These are phyloP conservation scores for Trichoderma parareesei DNA, from an alignment of 495 filamentous ascomycete genomes.

Conservation along the genomic window DNA sequence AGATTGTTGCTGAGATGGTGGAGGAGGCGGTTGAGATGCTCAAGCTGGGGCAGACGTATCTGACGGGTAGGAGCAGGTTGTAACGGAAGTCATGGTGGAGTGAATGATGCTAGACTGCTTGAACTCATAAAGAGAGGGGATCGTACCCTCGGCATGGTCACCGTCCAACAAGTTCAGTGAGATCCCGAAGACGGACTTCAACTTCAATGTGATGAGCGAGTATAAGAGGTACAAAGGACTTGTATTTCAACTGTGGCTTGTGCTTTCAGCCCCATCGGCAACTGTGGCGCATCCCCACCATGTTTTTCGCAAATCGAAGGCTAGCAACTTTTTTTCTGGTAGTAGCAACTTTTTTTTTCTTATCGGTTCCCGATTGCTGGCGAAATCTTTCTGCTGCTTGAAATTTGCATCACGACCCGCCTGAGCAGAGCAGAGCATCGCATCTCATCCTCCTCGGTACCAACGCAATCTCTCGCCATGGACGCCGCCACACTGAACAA, in stretches of 20 bases:
- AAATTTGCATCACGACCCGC: background rate
- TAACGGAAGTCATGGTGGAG: constrained; percentile 15
- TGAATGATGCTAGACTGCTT: background rate
- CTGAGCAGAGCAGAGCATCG: background rate
- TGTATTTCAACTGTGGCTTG: background rate
- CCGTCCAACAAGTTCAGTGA: too few relatives aligned
- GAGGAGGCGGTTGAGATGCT: constrained; percentile 64
- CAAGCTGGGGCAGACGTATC: constrained; percentile 44
- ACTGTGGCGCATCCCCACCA: background rate
- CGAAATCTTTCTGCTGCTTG: constrained; percentile 7
- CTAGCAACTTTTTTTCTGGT: background rate
- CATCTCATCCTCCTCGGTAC: background rate
- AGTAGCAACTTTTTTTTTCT: constrained; percentile 9
- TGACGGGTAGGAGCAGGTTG: constrained; percentile 37
- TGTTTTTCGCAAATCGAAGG: constrained; percentile 4
- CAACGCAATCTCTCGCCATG: background rate
- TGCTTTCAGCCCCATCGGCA: background rate
- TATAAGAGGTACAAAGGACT: too few relatives aligned
- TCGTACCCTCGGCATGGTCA: too few relatives aligned
- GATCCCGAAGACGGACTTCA: too few relatives aligned
- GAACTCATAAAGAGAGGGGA: too few relatives aligned
- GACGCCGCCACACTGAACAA: constrained; percentile 31
- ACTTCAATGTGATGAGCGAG: too few relatives aligned
- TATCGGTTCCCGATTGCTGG: constrained; percentile 9
- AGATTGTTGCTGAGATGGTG: constrained; percentile 86